Percentiles rank a stretch among this genome's conserved stretches.
phyloP scores from a whole-genome alignment of 768 basidiomycete genomes.

The Suillus ampliporus region DNA sequence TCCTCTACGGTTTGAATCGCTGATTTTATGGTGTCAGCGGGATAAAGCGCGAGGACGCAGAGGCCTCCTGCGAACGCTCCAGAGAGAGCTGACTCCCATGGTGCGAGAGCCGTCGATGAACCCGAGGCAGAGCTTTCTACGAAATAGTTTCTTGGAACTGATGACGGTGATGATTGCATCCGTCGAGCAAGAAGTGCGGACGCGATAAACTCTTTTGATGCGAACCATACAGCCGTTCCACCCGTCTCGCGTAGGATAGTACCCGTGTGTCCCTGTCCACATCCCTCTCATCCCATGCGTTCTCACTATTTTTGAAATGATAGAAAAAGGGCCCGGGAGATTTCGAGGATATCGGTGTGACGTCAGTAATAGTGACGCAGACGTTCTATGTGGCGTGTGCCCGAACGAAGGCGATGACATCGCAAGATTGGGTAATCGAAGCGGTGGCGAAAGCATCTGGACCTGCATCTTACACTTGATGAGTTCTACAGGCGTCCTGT shows the following conservation, averaged over 20 bases:
- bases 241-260: conserved; percentile 90
- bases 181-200: conserved; percentile 62
- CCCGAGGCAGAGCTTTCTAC: conserved; percentile 1
- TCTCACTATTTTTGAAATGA: conserved; percentile 52
- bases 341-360: conserved; percentile 17
- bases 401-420: conserved; percentile 24
- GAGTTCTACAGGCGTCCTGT: conserved; percentile 89
- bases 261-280: conserved; percentile 86
- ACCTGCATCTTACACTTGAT: conserved; percentile 97
- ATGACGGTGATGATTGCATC: conserved; percentile 16
- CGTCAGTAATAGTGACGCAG: conserved; percentile 20
- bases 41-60: conserved; percentile 85
- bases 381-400: conserved; percentile 15
- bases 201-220: conserved; percentile 79
- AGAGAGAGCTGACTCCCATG: conserved; percentile 79
- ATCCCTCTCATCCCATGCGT: conserved; percentile 67
- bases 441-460: conserved; percentile 62
- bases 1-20: conserved; percentile 91
- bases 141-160: conserved; percentile 3
- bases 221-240: conserved; percentile 87
- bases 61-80: conserved; percentile 82
- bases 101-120: conserved; percentile 30
- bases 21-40: conserved; percentile 90
- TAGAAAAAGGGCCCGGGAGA: conserved; percentile 56
- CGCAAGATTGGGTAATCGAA: conserved; percentile 18